Base-by-base conservation (phyloP, 805 yeast species). In the Lipomyces mesembrius region DNA sequence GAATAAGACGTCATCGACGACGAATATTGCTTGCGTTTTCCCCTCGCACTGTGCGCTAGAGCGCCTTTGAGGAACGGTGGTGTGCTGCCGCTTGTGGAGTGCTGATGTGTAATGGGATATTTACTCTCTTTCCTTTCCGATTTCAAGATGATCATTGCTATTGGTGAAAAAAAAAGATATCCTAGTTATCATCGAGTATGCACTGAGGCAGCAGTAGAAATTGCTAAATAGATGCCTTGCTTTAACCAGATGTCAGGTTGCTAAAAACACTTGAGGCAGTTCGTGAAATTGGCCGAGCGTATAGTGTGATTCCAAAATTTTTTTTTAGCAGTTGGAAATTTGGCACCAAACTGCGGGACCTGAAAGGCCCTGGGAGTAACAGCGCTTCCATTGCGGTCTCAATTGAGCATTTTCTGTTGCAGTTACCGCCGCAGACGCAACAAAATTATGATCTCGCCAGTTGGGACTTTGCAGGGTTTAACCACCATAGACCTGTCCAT, bases 151-250 rank as follows among this genome's bases (percentile, higher is more conserved):
- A 59, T 37, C 55, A 60, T 60, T 39, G 62, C 59, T 43, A 43
- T 22, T 20, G 35, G 29, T n/a, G 20, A 20, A 49, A 52, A 14
- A 35, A 55, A 7, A 35, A 55, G 46, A 25, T 64, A 64, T 64
- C 67, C 67, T 64, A 54, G 59, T 64, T 54, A 64, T 64, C 67
- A 64, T 64, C 62, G 62, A 59, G 62, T 17, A 46, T 25, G 43
- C 51, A 49, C 49, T n/a, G 46, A 29, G 58, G 56, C 52, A n/a
- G 60, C 20, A 11, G 46, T 12, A 61, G 53, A 54, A 11, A 29
- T 14, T 43, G 53, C n/a, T 29, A 20, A 20, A 35, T 43, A 43
- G 49, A 43, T n/a, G 49, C 22, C 49, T 51, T n/a, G 49, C 49
- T 51, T 34, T 39, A 32, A 17, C 29, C 35, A 57, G 46, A 35